phyloP scores from a whole-genome alignment of 2,329 filamentous ascomycete genomes.

The Xylaria sp. region DNA sequence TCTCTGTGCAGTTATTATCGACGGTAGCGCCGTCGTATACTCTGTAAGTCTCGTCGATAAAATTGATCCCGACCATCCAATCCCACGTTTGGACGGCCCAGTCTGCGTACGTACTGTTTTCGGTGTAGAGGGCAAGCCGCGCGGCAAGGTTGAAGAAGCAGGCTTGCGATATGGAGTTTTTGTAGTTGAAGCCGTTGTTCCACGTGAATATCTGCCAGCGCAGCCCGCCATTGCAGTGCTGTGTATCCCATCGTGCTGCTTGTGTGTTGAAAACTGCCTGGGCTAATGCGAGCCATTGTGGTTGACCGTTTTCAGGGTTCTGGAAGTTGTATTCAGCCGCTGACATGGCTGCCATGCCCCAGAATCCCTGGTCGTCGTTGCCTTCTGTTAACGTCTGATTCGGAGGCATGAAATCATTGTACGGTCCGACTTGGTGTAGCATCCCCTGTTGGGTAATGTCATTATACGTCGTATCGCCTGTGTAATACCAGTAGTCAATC shows the following conservation, averaged over 20 bases:
- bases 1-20: constrained; percentile 65
- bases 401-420: constrained; percentile 80
- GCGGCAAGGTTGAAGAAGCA: constrained; percentile 73
- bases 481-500: constrained; percentile 88
- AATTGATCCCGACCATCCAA: constrained; percentile 68
- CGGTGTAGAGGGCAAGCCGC: constrained; percentile 79
- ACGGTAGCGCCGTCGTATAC: constrained; percentile 72
- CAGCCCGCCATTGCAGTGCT: constrained; percentile 77
- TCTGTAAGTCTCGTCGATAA: constrained; percentile 69
- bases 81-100: constrained; percentile 82
- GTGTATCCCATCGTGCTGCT: constrained; percentile 75
- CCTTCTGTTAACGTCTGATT: constrained; percentile 76
- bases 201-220: constrained; percentile 88
- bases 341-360: constrained; percentile 76
- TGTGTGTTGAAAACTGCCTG: constrained; percentile 87
- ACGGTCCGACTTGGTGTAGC: constrained; percentile 77
- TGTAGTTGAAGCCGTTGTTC: constrained; percentile 86
- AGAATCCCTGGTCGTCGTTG: constrained; percentile 82
- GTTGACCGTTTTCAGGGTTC: constrained; percentile 65
- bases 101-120: constrained; percentile 78
- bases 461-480: constrained; percentile 78
- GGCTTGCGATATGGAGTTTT: constrained; percentile 72
- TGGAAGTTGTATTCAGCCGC: constrained; percentile 77
- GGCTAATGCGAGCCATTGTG: constrained; percentile 77
- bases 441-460: constrained; percentile 73